A percentile compares a stretch with the other conserved stretches of the same genome.
These are phyloP conservation scores for Hydrangea macrophylla DNA, from an alignment of 148 eudicot species.

Conservation along the genomic window DNA sequence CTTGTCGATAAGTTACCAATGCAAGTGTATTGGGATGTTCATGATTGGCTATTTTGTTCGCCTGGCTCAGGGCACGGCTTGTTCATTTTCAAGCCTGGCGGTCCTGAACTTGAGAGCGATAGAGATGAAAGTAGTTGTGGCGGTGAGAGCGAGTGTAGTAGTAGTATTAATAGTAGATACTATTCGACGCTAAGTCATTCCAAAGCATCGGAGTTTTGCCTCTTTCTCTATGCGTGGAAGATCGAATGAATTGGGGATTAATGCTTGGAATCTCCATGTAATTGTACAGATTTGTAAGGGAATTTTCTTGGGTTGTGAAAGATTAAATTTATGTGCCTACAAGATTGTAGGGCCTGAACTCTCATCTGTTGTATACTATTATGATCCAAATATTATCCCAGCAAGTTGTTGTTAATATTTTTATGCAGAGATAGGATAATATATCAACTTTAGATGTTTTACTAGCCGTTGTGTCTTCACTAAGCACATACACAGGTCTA, in stretches of 20 bases:
- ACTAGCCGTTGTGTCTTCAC: too few species aligned
- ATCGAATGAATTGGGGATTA: constrained; percentile 43
- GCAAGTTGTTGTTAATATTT: too few species aligned
- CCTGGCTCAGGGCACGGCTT: constrained; percentile 63
- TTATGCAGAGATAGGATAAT: too few species aligned
- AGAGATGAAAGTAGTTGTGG: constrained; percentile 45
- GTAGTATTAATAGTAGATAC: constrained; percentile 45
- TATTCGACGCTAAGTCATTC: constrained; percentile 45
- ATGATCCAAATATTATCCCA: too few species aligned
- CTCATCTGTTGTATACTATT: too few species aligned
- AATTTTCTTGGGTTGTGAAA: too few species aligned
- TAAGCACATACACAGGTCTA: too few species aligned
- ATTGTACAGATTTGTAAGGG: too few species aligned
- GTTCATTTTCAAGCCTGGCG: constrained; percentile 74
- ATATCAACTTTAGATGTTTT: too few species aligned
- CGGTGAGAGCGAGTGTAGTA: constrained; percentile 34
- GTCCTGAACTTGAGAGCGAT: constrained; percentile 32
- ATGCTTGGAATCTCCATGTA: background rate
- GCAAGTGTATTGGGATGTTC: constrained; percentile 87
- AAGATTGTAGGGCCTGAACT: too few species aligned
- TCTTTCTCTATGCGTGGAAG: constrained; percentile 79
- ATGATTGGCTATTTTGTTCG: constrained; percentile 61
- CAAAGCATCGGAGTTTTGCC: constrained; percentile 55
- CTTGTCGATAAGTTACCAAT: constrained; percentile 58
- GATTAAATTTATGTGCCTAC: too few species aligned